Conservation (phyloP, 2,329 filamentous ascomycete genomes). For the Sarocladiaceae sp. region DNA sequence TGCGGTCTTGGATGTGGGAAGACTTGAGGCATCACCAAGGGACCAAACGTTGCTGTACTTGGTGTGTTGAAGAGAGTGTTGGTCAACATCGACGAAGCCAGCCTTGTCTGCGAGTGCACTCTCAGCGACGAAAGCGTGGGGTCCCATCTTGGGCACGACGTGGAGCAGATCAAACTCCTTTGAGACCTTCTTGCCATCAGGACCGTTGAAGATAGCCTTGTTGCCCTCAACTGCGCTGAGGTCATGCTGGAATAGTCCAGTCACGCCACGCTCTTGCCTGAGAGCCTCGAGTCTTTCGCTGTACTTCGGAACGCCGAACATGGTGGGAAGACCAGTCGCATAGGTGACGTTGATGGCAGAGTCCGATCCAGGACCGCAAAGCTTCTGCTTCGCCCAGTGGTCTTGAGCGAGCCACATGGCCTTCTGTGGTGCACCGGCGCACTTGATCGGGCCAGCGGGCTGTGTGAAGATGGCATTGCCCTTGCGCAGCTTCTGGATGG, state of each 20-base stretch:
- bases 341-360: conserved; percentile 50
- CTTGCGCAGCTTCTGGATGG: conserved; percentile 40
- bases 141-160: conserved; percentile 55
- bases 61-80: conserved; percentile 47
- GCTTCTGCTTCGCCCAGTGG: conserved; percentile 49
- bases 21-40: conserved; percentile 52
- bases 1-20: conserved; percentile 54
- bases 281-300: conserved; percentile 48
- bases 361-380: conserved; percentile 38
- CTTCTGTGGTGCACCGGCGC: conserved; percentile 59
- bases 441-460: conserved; percentile 55
- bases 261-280: conserved; percentile 49
- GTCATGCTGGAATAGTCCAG: conserved; percentile 56
- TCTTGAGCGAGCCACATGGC: conserved; percentile 59
- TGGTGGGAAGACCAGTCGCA: conserved; percentile 49
- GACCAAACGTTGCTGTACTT: conserved; percentile 56
- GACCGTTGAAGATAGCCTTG: conserved; percentile 44
- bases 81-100: conserved; percentile 54
- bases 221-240: conserved; percentile 49
- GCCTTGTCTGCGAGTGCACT: conserved; percentile 50
- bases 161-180: conserved; percentile 52
- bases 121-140: conserved; percentile 49
- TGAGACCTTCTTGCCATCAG: conserved; percentile 39
- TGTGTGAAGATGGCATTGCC: conserved; percentile 57
- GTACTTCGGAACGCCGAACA: conserved; percentile 61